Conservation (phyloP, 2,329 filamentous ascomycete genomes). For the Beauveria sp. region DNA sequence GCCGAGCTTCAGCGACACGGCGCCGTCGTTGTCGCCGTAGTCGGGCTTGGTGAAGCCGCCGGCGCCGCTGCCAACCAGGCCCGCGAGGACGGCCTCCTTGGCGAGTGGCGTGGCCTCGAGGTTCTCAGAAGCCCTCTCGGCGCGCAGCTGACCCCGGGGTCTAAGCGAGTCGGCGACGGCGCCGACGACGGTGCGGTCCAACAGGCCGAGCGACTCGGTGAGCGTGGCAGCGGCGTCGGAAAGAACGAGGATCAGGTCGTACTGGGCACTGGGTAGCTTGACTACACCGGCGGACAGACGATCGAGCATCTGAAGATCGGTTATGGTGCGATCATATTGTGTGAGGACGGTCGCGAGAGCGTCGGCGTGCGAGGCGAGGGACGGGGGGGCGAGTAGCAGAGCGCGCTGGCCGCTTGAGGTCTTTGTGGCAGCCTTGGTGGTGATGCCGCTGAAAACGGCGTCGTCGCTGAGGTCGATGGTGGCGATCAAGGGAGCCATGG, state of each 20-base stretch:
- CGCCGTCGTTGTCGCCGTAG: slow-evolving; percentile 43
- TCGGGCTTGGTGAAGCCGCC: slow-evolving; percentile 70
- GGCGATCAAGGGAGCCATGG: slow-evolving; percentile 45
- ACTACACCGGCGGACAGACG: slow-evolving; percentile 78
- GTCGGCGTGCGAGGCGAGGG: slow-evolving; percentile 77
- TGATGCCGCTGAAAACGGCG: slow-evolving; percentile 29
- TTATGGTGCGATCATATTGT: slow-evolving; percentile 64
- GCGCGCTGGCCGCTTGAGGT: slow-evolving; percentile 43
- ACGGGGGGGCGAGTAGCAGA: slow-evolving; percentile 83
- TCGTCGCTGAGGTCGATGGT: slow-evolving; percentile 50
- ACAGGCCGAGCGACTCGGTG: slow-evolving; percentile 54
- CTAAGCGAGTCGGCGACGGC: slow-evolving; percentile 65
- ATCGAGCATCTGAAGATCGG: slow-evolving; percentile 97
- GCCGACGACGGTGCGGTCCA: slow-evolving; percentile 60
- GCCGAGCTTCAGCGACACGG: slow-evolving; percentile 42
- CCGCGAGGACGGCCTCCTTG: slow-evolving; percentile 78
- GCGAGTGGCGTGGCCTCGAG: slow-evolving; percentile 41
- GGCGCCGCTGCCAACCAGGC: slow-evolving; percentile 52
- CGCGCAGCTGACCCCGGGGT: slow-evolving; percentile 57
- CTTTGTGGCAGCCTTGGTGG: slow-evolving; percentile 11
- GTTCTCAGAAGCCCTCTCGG: slow-evolving; percentile 57
- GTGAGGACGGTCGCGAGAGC: slow-evolving; percentile 64
- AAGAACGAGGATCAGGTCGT: slow-evolving; percentile 79
- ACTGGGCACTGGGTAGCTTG: slow-evolving; percentile 65
- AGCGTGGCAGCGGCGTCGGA: slow-evolving; percentile 62